Evolutionary conservation across 2,329 filamentous ascomycete genomes (phyloP), one percentile per base, ranked within the genome.

Genomic region (Teratosphaeria pseudoeucalypti): DNA sequence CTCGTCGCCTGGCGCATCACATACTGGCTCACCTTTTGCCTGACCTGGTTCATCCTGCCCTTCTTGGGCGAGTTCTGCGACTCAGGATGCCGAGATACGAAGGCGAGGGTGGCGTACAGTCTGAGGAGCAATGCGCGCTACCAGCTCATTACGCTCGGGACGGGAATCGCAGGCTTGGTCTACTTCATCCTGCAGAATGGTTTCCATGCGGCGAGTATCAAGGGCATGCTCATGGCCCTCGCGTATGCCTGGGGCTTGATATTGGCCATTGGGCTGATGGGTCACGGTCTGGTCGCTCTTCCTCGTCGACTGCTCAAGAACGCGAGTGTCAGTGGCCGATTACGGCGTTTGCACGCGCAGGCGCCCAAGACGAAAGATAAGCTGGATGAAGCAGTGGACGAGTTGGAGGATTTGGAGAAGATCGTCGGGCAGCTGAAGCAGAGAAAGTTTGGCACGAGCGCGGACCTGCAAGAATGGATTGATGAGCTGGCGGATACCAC

Each of bases 41-140:
- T 99, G 70, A 97, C 92, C 59, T 99, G 94, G 94, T 92, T 91
- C 62, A 90, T 99, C 63, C 85, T 99, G 39, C 94, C 94, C 14
- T 83, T 97, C 56, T 84, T 99, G 59, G 94, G 88, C 73, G 92
- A 97, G 74, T 99, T 96, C 74, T 87, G 89, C 74, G 94, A 97
- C 74, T 89, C 92, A 32, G 94, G 94, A 58, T 95, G 96, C 73
- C 87, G 91, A 67, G 90, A 96, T 63, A 87, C 91, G 3, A 88
- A 86, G 72, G 87, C 85, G 66, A 86, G 90, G 63, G 76, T 96
- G 52, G 74, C 90, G 60, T 95, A 96, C 76, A 95, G 92, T 6
- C 79, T 97, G 52, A 85, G 89, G 65, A 84, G 85, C 58, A 99
- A 97, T 75, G 91, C 86, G 3, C 86, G 90, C 62, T 99, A 96